Evolutionary conservation across 2,329 filamentous ascomycete genomes (phyloP).

Genomic region (Acrocalymma vagum): DNA sequence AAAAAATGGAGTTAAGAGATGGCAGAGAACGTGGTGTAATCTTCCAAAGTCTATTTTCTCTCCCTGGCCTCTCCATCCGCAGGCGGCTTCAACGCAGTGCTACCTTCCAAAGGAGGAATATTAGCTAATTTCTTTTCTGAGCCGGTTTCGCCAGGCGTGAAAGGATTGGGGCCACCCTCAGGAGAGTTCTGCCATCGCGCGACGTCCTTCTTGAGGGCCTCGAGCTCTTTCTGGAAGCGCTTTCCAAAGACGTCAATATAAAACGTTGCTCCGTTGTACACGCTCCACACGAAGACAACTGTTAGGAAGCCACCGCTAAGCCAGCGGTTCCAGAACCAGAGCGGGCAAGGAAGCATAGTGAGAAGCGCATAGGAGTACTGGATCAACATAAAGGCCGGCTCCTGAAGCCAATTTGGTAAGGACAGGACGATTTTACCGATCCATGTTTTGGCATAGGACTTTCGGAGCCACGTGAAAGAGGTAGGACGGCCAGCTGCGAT

Average conservation of each 20-base stretch:
- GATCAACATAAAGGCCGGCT: slow-evolving; percentile 93
- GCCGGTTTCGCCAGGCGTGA: slow-evolving; percentile 30
- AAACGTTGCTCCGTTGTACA: slow-evolving; percentile 96
- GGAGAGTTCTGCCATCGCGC: slow-evolving; percentile 76
- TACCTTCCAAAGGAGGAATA: slow-evolving; percentile 41
- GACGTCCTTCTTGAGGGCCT: slow-evolving; percentile 87
- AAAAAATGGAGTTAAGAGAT: no score
- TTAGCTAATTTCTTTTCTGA: slow-evolving; percentile 34
- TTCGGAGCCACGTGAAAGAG: slow-evolving; percentile 95
- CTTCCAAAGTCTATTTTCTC: no score
- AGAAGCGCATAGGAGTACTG: slow-evolving; percentile 90
- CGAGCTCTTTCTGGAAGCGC: slow-evolving; percentile 94
- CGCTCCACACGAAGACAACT: slow-evolving; percentile 89
- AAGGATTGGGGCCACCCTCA: slow-evolving; percentile 30
- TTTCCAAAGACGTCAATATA: slow-evolving; percentile 99
- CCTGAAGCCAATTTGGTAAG: slow-evolving; percentile 79
- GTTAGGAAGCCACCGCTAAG: slow-evolving; percentile 80
- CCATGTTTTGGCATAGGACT: slow-evolving; percentile 88
- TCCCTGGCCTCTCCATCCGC: slow-evolving; percentile 26
- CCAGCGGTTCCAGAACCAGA: slow-evolving; percentile 93
- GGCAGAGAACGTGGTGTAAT: no score
- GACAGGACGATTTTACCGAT: slow-evolving; percentile 86
- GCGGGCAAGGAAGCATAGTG: slow-evolving; percentile 91
- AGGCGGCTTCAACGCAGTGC: slow-evolving; percentile 28
- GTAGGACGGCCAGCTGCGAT: slow-evolving; percentile 95